Evolutionary conservation across 495 filamentous ascomycete genomes (phyloP), one percentile per base, ranked within the genome.

Genomic region (Aspergillus conjunctus): DNA sequence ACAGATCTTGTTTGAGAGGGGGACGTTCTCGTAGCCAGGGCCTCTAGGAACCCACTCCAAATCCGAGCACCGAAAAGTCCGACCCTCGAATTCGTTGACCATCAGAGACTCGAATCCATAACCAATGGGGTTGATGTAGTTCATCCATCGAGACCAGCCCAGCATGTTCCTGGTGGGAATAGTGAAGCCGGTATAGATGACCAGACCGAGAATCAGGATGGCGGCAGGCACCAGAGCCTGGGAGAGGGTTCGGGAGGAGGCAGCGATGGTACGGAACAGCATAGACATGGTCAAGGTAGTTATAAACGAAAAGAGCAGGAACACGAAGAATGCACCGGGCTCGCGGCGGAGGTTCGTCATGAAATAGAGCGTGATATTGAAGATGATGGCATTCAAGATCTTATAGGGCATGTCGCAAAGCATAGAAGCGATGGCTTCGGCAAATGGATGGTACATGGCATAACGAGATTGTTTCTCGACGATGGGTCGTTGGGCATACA

Each of bases 391-490:
- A 18, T 79, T 77, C 21, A 75, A 51, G 9, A 85, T 72, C 66
- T 87, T 86, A 48, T 81, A 78, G 0, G 85, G 85, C 56, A 89
- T 75, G 55, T 90, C 87, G 57, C 80, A 79, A 11, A 89, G 69
- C 66, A 89, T 83, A 0, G 81, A 83, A 3, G 85, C 85, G 4
- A 87, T 68, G 0, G 83, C 84, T 68, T 89, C 87, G 18, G 86
- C 79, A 55, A 81, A 81, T 0, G 88, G 87, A 49, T 86, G 85
- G 54, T 89, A 90, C 68, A 90, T 83, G 26, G 85, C 84, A 64
- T 87, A 90, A 15, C 79, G 81, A 7, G 78, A 74, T 61, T 90
- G 87, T 67, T 89, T 89, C 61, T 87, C 84, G 31, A 91, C 84
- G 53, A 90, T 87, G 2, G 86, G 83, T 50, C 86, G 81, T 74